Conservation (phyloP, 2,329 filamentous ascomycete species). For the Claviceps arundinis region DNA sequence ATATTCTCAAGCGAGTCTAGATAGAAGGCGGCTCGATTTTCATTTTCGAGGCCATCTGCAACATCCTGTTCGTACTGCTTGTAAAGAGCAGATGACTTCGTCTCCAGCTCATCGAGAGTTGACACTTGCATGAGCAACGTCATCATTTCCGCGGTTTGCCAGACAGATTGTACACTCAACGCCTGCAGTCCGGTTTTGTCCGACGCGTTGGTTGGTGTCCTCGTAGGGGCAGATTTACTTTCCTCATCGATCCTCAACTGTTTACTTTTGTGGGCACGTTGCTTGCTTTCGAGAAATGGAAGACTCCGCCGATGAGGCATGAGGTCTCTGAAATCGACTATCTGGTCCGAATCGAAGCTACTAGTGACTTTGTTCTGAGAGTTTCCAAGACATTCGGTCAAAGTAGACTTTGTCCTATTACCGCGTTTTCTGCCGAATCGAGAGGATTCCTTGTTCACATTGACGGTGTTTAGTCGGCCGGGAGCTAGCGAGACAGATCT, state of each 20-base stretch:
- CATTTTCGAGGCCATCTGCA: constrained; percentile 10
- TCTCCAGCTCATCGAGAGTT: constrained; percentile 14
- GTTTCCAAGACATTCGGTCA: background rate
- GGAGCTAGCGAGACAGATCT: constrained; percentile 4
- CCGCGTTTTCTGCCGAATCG: background rate
- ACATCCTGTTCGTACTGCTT: constrained; percentile 22
- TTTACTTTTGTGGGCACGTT: background rate
- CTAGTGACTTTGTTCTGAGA: background rate
- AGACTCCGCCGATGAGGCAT: constrained; percentile 20
- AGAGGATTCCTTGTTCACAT: background rate
- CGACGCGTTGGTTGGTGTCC: background rate
- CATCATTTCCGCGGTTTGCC: background rate
- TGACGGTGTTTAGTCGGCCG: background rate
- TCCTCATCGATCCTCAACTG: background rate
- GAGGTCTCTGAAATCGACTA: constrained; percentile 13
- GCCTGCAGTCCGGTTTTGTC: background rate
- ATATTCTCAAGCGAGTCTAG: constrained; percentile 13
- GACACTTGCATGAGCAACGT: constrained; percentile 15
- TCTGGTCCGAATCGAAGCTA: background rate
- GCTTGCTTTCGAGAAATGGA: constrained; percentile 11
- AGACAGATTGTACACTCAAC: background rate
- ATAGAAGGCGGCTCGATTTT: constrained; percentile 18
- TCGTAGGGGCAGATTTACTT: background rate
- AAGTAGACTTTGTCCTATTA: background rate
- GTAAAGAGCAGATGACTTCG: constrained; percentile 14